Base-by-base conservation (phyloP, 108 stramenopile genomes). In the Pelagomonas calceolata region DNA sequence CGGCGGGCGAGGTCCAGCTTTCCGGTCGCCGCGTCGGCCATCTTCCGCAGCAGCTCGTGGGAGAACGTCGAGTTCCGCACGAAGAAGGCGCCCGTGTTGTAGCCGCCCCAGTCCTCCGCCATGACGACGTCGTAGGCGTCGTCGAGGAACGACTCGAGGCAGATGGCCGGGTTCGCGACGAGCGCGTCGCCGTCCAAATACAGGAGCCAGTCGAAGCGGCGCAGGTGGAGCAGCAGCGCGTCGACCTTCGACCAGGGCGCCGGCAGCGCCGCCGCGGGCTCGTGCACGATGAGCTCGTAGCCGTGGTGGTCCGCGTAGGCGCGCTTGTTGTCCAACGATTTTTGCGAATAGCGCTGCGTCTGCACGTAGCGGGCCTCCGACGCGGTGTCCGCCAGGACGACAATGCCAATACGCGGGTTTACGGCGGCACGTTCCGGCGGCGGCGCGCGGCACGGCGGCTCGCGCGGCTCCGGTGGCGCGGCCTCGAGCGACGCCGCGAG, bases 181-280 rank as follows among this genome's bases (percentile, higher is more conserved):
- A 80, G 70, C 36, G 77, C 77, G 68, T 80, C 79, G 73, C 78
- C 74, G 70, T 80, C 79, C 29, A 80, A 67, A 46, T 77, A 79
- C 4, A 76, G 45, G 14, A 78, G 63, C 34, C 75, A 80, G 51
- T 80, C 79, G 73, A 72, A 78, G 66, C 36, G 29, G n/a, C 18
- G 21, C 0, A 80, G 75, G 46, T 78, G 46, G 30, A 72, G 70
- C 16, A 29, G 30, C 32, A 80, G 34, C 26, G 75, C 78, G 69
- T 70, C 29, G 31, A 80, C 63, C 75, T 80, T 80, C 67, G 75
- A 79, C 79, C 79, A 80, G 18, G 79, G 73, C 12, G 74, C 70
- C 1, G 79, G 79, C 26, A 77, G 43, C n/a, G 12, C 44, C 18
- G n/a, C 32, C 32, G 78, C 73, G 35, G 35, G 45, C 0, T 74